These are phyloP conservation scores for Capsicum rhomboideum DNA, from an alignment of 257 asterid genomes.

Conservation along the genomic window DNA sequence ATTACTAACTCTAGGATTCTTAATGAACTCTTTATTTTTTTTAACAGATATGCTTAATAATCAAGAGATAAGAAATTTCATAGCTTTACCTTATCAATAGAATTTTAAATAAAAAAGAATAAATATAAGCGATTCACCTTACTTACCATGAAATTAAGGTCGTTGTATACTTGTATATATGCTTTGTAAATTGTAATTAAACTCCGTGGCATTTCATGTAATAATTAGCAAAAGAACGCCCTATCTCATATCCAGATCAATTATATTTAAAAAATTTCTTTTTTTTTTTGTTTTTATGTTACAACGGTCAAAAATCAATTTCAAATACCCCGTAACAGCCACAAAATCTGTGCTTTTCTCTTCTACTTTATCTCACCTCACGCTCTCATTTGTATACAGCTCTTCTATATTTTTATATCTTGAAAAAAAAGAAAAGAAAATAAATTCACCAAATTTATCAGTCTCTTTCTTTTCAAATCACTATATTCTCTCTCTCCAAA, in stretches of 20 bases:
- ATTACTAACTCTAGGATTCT: no score
- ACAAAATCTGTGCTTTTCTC: conserved; percentile 6
- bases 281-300: background rate
- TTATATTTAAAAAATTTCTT: background rate
- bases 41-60: no score
- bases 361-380: background rate
- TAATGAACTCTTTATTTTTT: no score
- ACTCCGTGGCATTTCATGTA: background rate
- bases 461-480: conserved; percentile 7
- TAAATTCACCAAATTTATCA: conserved; percentile 2
- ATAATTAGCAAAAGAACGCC: conserved; percentile 7
- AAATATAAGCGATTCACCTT: background rate
- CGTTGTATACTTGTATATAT: background rate
- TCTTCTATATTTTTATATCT: background rate
- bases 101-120: background rate
- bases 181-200: background rate
- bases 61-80: background rate
- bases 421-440: background rate
- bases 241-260: background rate
- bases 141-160: background rate
- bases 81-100: no score
- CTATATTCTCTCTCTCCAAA: background rate
- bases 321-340: conserved; percentile 59
- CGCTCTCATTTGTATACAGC: background rate
- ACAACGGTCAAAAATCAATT: conserved; percentile 32